Conservation (phyloP, 306 rosid species). For the Quercus wislizeni region DNA sequence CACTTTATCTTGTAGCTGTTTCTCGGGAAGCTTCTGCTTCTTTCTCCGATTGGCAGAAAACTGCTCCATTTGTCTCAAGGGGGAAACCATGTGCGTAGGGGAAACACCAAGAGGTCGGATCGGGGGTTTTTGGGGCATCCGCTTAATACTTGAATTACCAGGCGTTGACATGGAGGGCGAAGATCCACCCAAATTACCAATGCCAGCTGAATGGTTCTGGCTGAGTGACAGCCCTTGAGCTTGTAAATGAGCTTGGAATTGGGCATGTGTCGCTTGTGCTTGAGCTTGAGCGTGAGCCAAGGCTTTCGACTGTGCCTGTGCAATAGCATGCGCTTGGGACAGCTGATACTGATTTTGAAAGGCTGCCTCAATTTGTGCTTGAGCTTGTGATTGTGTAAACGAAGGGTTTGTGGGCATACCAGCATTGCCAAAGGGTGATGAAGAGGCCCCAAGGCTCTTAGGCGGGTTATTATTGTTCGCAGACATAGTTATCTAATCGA, state of each 20-base stretch:
- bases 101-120: constrained; percentile 71
- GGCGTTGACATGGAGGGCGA: constrained; percentile 49
- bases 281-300: constrained; percentile 76
- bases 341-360: constrained; percentile 79
- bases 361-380: constrained; percentile 64
- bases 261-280: constrained; percentile 74
- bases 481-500: constrained; percentile 71
- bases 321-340: constrained; percentile 91
- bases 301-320: constrained; percentile 85
- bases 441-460: constrained; percentile 79
- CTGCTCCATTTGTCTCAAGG: constrained; percentile 79
- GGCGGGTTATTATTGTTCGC: constrained; percentile 75
- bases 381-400: constrained; percentile 69
- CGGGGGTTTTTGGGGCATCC: constrained; percentile 79
- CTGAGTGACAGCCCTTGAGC: constrained; percentile 76
- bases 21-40: constrained; percentile 97
- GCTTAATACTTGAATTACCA: constrained; percentile 51
- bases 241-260: constrained; percentile 90
- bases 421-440: constrained; percentile 76
- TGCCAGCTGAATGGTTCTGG: constrained; percentile 60
- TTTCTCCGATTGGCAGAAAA: constrained; percentile 72
- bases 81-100: constrained; percentile 53
- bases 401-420: constrained; percentile 62
- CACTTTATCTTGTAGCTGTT: constrained; percentile 83
- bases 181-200: constrained; percentile 59